Conservation (phyloP, 345 rosid species). For the Citropsis articulata region DNA sequence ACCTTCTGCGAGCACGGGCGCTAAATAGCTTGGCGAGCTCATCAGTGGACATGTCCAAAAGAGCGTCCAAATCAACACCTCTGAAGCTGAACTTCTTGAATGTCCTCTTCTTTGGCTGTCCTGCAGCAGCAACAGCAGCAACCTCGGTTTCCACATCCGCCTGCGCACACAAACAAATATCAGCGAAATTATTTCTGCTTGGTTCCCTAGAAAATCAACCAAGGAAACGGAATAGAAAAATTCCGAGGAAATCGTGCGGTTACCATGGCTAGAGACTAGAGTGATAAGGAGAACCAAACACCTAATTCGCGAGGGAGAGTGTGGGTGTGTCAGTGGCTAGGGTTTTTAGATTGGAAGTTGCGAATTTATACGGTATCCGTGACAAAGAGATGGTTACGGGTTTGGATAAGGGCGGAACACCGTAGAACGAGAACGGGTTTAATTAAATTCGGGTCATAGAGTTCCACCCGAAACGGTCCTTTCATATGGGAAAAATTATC, state of each 20-base stretch:
- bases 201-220: background rate
- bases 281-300: background rate
- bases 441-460: background rate
- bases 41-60: conserved; percentile 66
- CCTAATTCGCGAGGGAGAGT: background rate
- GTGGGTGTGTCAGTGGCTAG: background rate
- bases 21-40: conserved; percentile 62
- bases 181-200: background rate
- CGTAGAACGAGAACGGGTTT: background rate
- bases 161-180: conserved; percentile 12
- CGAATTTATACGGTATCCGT: conserved; percentile 4
- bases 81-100: conserved; percentile 74
- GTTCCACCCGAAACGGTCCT: background rate
- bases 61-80: conserved; percentile 76
- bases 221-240: background rate
- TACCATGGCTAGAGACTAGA: conserved; percentile 20
- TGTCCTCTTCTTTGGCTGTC: conserved; percentile 64
- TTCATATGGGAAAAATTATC: background rate
- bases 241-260: background rate
- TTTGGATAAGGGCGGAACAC: background rate
- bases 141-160: conserved; percentile 46
- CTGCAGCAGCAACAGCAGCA: conserved; percentile 41
- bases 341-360: conserved; percentile 3
- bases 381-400: background rate
- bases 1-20: conserved; percentile 71